Evolutionary conservation across 2,329 filamentous ascomycete species (phyloP).

Genomic region (Pseudogymnoascus sp.): DNA sequence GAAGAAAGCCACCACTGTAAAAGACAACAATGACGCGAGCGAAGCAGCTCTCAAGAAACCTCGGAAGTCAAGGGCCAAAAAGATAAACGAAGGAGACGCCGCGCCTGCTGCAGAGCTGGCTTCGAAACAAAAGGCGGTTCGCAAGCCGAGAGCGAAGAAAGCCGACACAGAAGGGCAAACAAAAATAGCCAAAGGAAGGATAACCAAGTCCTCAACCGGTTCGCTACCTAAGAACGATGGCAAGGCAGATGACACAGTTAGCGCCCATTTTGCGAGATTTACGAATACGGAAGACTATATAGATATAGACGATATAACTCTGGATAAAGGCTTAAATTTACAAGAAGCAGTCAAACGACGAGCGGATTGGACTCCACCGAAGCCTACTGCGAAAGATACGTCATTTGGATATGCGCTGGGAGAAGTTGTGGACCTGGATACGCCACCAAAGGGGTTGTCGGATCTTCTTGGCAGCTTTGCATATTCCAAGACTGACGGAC

Average conservation of each 20-base stretch:
- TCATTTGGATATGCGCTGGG: background rate
- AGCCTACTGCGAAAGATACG: constrained; percentile 30
- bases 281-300: constrained; percentile 4
- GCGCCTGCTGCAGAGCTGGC: background rate
- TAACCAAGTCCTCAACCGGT: constrained; percentile 28
- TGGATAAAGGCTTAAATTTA: constrained; percentile 17
- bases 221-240: constrained; percentile 16
- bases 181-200: constrained; percentile 28
- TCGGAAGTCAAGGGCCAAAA: constrained; percentile 20
- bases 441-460: background rate
- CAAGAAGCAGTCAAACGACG: constrained; percentile 46
- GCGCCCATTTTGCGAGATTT: constrained; percentile 28
- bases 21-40: background rate
- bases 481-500: constrained; percentile 27
- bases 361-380: constrained; percentile 62
- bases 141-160: constrained; percentile 27
- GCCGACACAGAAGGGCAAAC: constrained; percentile 24
- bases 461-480: constrained; percentile 35
- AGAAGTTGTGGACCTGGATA: background rate
- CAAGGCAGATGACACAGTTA: constrained; percentile 28
- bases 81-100: constrained; percentile 11
- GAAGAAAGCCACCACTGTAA: constrained; percentile 15
- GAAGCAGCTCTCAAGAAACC: constrained; percentile 16
- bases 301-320: constrained; percentile 5
- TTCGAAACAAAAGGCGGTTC: constrained; percentile 18